Evolutionary conservation across 208 protist genomes (phyloP).

Genomic region (Leishmania aethiopica): DNA sequence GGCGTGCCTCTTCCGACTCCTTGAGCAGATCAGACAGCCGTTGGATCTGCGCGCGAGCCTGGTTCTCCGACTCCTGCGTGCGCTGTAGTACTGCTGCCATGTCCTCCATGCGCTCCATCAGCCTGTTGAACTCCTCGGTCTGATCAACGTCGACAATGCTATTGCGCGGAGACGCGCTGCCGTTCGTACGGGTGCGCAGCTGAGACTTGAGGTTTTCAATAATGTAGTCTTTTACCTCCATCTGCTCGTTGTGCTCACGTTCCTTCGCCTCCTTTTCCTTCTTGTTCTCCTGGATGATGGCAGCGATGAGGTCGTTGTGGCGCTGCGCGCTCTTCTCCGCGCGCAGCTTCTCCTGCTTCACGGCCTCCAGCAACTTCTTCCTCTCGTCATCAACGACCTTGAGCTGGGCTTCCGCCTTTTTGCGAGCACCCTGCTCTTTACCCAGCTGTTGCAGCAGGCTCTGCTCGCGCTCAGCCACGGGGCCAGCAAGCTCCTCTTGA

Average conservation of each 20-base stretch:
- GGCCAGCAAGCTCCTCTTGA: constrained; percentile 32
- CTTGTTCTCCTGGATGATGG: constrained; percentile 85
- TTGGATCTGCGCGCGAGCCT: constrained; percentile 64
- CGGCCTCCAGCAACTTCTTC: constrained; percentile 55
- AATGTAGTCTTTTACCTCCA: constrained; percentile 78
- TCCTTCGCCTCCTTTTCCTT: constrained; percentile 88
- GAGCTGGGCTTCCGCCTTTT: constrained; percentile 45
- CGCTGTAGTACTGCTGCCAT: constrained; percentile 71
- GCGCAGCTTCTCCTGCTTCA: constrained; percentile 67
- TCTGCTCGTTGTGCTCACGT: constrained; percentile 79
- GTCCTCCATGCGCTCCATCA: constrained; percentile 83
- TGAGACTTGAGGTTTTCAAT: constrained; percentile 79
- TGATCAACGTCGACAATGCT: constrained; percentile 41
- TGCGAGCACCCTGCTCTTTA: constrained; percentile 45
- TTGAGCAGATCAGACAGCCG: constrained; percentile 63
- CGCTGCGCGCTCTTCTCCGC: constrained; percentile 63
- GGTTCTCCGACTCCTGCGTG: constrained; percentile 70
- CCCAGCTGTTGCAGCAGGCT: constrained; percentile 46
- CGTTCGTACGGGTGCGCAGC: constrained; percentile 54
- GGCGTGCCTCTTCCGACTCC: constrained; percentile 66
- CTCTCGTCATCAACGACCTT: constrained; percentile 51
- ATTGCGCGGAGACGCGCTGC: constrained; percentile 37
- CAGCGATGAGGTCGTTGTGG: constrained; percentile 82
- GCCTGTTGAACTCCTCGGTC: constrained; percentile 61
- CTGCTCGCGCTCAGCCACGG: constrained; percentile 48